Evolutionary conservation across 2,329 filamentous ascomycete species (phyloP), one percentile per base, ranked within the genome.

Genomic region (Cladosporium oxysporum): DNA sequence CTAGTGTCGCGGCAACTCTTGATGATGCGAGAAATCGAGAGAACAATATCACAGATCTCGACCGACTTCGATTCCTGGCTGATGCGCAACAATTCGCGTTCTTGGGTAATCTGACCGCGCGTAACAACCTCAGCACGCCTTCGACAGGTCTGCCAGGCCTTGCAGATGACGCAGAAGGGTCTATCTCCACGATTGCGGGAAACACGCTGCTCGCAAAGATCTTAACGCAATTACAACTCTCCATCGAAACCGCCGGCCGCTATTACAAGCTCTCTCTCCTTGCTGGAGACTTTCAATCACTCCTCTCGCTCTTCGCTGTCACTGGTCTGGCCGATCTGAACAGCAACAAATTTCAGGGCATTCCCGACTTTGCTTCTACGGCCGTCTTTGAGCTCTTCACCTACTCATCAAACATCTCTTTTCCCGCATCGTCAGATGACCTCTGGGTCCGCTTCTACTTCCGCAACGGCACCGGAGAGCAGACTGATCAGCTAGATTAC

Each of bases 361-460:
- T 84, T 3, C 83, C 84, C 0, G 75, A 78, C 16, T 81, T 76
- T 37, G 84, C 81, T 4, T 80, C 82, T 7, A 82, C 81, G 3
- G 77, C 84, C 58, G 76, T 83, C 7, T 83, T 87, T 62, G 85
- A 87, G 70, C 77, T 87, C 12, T 85, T 81, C 73, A 82, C 80
- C 65, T 26, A 41, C 35, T 61, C 66, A 2, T 16, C 60, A 11
- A 55, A 65, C 26, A 37, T 60, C 8, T 65, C 66, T 47, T 84
- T 82, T 64, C 82, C 82, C 0, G 60, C 68, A 16, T 58, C 58
- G 7, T 71, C 71, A 0, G 73, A 77, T 3, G 78, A 87, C 26
- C 79, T 88, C 49, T 85, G 77, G 74, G 82, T 88, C 33, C 81
- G 84, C 23, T 86, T 88, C 72, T 77, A 82, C 65, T 83, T 85